Evolutionary conservation across 768 basidiomycete species (phyloP), one percentile per base, ranked within the genome.

Genomic region (Mrakia blollopis): DNA sequence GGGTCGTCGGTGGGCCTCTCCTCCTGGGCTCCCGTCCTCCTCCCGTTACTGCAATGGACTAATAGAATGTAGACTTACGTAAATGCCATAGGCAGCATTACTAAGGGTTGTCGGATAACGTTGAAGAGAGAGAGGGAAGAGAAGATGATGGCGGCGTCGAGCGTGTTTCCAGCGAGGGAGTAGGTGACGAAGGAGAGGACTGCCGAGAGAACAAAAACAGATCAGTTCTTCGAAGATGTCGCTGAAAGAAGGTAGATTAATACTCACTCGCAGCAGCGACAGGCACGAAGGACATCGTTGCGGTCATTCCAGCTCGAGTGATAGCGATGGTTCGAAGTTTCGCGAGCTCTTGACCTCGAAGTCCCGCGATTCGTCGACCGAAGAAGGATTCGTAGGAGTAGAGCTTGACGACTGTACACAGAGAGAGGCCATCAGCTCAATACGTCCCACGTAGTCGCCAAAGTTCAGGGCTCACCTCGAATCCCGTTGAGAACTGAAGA

Each of bases 171-270:
- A 41, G 84, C 87, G 25, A 90, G 81, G 1, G 86, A 85, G 80
- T 91, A 91, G 0, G 89, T 89, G 78, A 91, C 88, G 87, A 90
- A 81, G 2, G 87, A 85, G 67, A 88, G 79, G 61, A 89, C 83
- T 8, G 87, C 84, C 8, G 87, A 28, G 88, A 79, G 16, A 87
- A 83, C 0, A 89, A 89, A 7, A 89, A 81, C 78, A 89, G 86
- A 0, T 86, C 84, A 57, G 57, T n/a, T 16, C 14, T 11, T 41
- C 39, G 39, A 11, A 41, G 18, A 21, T 9, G 57, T 28, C 57
- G 57, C 57, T 88, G 85, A 25, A 30, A 69, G 3, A n/a, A 7
- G 9, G 13, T 21, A 69, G 30, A 16, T 8, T 54, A 23, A 1
- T 7, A 57, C 57, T 57, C 25, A 57, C 57, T 28, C 6, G 57